Conservation (phyloP, 2,329 filamentous ascomycete genomes). For the Cryphonectria nitschkei region DNA sequence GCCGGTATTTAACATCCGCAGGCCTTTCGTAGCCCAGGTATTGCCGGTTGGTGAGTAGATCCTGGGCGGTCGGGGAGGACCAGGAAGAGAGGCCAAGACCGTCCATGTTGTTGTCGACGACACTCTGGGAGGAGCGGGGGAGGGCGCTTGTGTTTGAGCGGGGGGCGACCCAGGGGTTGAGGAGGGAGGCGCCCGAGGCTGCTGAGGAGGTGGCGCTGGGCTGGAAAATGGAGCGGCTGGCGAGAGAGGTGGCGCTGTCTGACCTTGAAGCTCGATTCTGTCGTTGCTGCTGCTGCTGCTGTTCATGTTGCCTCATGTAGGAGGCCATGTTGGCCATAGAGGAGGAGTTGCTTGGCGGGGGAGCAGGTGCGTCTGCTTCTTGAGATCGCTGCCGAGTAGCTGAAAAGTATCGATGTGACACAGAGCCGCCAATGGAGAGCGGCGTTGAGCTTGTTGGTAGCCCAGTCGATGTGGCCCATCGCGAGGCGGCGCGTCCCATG, state of each 20-base stretch:
- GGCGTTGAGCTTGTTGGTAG: not conserved
- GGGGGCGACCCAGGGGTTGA: not conserved
- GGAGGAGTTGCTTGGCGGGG: not conserved
- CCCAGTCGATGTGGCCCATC: conserved; percentile 8
- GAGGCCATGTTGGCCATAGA: conserved; percentile 9
- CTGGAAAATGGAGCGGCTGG: not conserved
- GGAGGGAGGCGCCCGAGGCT: not conserved
- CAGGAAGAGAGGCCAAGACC: conserved; percentile 26
- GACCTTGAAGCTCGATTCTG: not conserved
- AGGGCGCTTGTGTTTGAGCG: not conserved
- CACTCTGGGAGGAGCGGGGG: conserved; percentile 25
- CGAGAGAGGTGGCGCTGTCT: not conserved
- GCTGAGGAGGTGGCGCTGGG: not conserved
- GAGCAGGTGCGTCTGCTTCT: conserved; percentile 21
- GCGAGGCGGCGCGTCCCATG: conserved; percentile 25
- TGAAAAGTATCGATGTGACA: conserved; percentile 20
- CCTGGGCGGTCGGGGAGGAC: conserved; percentile 31
- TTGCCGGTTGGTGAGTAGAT: conserved; percentile 34
- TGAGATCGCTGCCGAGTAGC: conserved; percentile 13
- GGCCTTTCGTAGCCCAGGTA: conserved; percentile 27
- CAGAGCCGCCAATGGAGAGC: not conserved
- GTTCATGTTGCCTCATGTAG: conserved; percentile 13
- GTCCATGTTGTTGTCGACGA: conserved; percentile 36
- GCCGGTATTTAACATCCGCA: conserved; percentile 38
- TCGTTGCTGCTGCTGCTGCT: conserved; percentile 1